Evolutionary conservation across 140 eudicot genomes (phyloP), one percentile per base, ranked within the genome.

Genomic region (Artemisia princeps): DNA sequence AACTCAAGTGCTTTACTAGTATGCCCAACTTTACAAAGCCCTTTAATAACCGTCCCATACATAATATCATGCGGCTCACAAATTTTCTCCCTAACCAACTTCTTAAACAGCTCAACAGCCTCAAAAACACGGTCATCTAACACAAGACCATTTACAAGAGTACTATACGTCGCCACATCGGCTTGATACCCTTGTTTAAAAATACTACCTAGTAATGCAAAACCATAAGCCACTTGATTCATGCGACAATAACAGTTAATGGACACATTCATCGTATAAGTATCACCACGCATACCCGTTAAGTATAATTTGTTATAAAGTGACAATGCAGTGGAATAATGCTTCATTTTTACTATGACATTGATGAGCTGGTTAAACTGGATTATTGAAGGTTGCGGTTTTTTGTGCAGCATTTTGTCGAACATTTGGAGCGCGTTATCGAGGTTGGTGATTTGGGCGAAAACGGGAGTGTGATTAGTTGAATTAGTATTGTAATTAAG

Each of bases 1-100:
- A 57, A 57, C 13, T 57, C 62, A 57, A 57, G 62, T 8, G 62
- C 37, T 26, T 57, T 23, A n/a, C 62, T 57, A 57, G 44, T 57
- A 14, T 23, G 62, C 13, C 62, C 62, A 10, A 57, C 62, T 23
- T 57, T 57, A 4, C 17, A 57, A 57, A 57, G 62, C 62, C 62
- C 62, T 19, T 57, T 57, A 23, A 57, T 57, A 57, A 57, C 28
- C 9, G 42, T 57, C 13, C 42, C 17, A 23, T 57, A 57, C 62
- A 57, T 57, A 22, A 23, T 57, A 11, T 23, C 37, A 57, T 57
- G 62, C 12, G 62, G 62, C 17, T 57, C 19, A 23, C 62, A 57
- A 12, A 57, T 4, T 55, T 20, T 57, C 62, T 57, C 44, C 13
- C 37, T 23, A 23, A 57, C 6, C 16, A 57, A 14, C 13, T 57